A percentile compares a stretch with the other conserved stretches of the same genome.
Evolutionary conservation across 2,329 filamentous ascomycete species (phyloP).

Genomic region (Microcyclosporella mali): DNA sequence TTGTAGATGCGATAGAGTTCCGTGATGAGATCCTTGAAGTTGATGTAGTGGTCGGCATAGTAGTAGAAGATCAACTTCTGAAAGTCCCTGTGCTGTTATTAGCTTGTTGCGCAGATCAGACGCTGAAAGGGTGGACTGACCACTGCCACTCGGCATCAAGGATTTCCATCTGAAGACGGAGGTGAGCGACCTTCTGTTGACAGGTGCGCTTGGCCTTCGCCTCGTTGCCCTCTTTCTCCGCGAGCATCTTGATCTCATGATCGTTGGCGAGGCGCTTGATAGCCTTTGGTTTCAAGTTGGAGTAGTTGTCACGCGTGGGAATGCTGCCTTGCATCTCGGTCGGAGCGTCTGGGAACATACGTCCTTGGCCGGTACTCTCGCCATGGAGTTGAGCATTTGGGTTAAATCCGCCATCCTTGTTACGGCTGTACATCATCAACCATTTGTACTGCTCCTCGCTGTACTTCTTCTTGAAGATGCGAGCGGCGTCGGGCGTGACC

Average conservation of each 20-base stretch:
- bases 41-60: conserved; percentile 96
- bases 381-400: conserved; percentile 30
- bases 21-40: conserved; percentile 95
- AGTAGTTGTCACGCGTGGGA: conserved; percentile 26
- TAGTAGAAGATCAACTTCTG: conserved; percentile 99
- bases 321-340: conserved; percentile 24
- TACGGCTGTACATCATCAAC: conserved; percentile 89
- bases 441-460: conserved; percentile 95
- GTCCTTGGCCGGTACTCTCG: conserved; percentile 12
- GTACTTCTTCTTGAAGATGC: conserved; percentile 83
- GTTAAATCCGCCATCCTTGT: conserved; percentile 31
- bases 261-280: conserved; percentile 91
- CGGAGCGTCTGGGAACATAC: conserved; percentile 17
- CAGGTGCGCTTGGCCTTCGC: conserved; percentile 95
- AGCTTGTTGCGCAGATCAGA: not conserved
- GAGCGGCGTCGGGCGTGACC: conserved; percentile 79
- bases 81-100: conserved; percentile 65
- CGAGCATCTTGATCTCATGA: conserved; percentile 81
- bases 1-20: conserved; percentile 99
- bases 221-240: conserved; percentile 95
- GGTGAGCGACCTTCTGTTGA: conserved; percentile 92
- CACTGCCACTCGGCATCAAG: conserved; percentile 98
- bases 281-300: conserved; percentile 85
- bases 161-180: conserved; percentile 96
- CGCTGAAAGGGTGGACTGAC: conserved; percentile 51